These are phyloP conservation scores for Arabis alpina DNA, from an alignment of 345 rosid species.

Conservation along the genomic window DNA sequence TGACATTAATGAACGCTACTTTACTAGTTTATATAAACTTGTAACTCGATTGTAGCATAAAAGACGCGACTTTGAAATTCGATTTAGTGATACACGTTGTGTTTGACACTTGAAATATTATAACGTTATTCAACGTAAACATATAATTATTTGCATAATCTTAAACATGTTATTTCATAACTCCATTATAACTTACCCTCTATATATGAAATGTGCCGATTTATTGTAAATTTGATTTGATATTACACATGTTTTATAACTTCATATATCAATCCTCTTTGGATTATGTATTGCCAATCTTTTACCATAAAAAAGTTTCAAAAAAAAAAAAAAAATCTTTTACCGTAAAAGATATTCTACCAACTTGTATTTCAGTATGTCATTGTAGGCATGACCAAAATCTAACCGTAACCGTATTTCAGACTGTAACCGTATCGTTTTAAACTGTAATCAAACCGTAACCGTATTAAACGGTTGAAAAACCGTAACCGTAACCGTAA, in stretches of 20 bases:
- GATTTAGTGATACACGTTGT: background rate
- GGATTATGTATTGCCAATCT: background rate
- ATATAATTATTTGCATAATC: background rate
- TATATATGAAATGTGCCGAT: background rate
- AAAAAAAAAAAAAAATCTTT: too few relatives aligned
- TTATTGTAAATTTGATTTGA: conserved; percentile 5
- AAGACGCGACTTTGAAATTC: background rate
- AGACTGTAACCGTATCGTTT: too few relatives aligned
- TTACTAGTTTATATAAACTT: too few relatives aligned
- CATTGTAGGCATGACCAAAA: too few relatives aligned
- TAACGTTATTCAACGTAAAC: background rate
- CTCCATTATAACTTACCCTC: background rate
- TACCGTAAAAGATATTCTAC: too few relatives aligned
- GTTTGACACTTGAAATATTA: background rate
- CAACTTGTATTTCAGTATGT: too few relatives aligned
- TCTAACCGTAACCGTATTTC: too few relatives aligned
- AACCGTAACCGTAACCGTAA: too few relatives aligned
- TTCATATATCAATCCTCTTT: conserved; percentile 12
- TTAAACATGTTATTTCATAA: background rate
- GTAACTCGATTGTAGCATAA: background rate
- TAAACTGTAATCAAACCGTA: too few relatives aligned
- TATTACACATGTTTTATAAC: conserved; percentile 8
- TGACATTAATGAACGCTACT: background rate
- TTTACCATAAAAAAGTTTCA: too few relatives aligned
- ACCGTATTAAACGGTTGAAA: too few relatives aligned